These are phyloP conservation scores for Carex scoparia DNA, from an alignment of 176 grass and related monocot species.

Conservation along the genomic window DNA sequence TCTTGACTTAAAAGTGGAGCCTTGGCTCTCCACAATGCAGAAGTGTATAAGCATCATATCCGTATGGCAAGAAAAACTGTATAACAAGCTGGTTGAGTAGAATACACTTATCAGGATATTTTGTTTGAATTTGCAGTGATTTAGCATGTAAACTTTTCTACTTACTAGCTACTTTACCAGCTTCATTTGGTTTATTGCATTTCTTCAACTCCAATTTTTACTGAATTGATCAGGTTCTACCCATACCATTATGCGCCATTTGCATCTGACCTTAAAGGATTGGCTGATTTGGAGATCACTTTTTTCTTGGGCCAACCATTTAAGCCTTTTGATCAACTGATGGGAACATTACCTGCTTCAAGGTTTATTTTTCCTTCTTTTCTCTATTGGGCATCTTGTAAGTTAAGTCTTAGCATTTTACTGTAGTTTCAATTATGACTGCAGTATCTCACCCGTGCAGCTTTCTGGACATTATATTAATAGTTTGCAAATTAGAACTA, in stretches of 20 bases:
- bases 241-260: slow-evolving; percentile 98
- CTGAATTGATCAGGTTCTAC: slow-evolving; percentile 66
- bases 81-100: background rate
- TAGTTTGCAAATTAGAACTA: background rate
- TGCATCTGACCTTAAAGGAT: slow-evolving; percentile 74
- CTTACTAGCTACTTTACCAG: background rate
- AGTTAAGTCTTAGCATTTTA: slow-evolving; percentile 5
- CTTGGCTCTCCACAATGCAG: too few species aligned
- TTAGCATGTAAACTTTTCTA: background rate
- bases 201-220: slow-evolving; percentile 11
- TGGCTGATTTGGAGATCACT: slow-evolving; percentile 93
- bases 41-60: too few species aligned
- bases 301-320: slow-evolving; percentile 99
- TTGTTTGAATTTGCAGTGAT: background rate
- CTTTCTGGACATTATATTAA: background rate
- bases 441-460: background rate
- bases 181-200: background rate
- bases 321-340: slow-evolving; percentile 99
- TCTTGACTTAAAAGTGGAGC: too few species aligned
- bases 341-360: slow-evolving; percentile 94
- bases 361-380: slow-evolving; percentile 45
- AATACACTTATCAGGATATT: background rate
- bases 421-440: background rate
- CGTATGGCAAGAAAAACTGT: too few species aligned
- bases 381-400: background rate